A percentile compares a stretch with the other conserved stretches of the same genome.
Evolutionary conservation across 179 eudicot genomes (phyloP).

Genomic region (Vitellaria paradoxa): DNA sequence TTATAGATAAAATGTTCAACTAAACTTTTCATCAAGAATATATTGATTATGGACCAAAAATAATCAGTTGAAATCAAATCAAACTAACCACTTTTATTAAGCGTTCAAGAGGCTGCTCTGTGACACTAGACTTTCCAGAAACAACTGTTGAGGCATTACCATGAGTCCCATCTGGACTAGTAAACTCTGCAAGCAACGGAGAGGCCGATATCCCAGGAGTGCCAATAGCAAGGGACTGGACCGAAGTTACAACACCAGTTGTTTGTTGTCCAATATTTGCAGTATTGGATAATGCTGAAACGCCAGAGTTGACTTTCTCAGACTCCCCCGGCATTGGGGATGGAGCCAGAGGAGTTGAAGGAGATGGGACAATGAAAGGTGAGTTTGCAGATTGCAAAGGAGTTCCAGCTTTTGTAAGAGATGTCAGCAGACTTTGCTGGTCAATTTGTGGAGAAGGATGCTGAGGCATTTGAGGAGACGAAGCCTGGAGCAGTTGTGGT

Average conservation of each 20-base stretch:
- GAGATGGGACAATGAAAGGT: conserved; percentile 73
- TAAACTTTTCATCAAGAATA: neutral
- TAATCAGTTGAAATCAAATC: neutral
- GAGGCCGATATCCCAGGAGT: conserved; percentile 99
- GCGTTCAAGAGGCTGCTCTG: conserved; percentile 86
- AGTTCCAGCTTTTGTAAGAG: conserved; percentile 62
- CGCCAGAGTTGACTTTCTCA: conserved; percentile 60
- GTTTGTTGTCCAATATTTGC: conserved; percentile 52
- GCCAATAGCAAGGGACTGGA: conserved; percentile 89
- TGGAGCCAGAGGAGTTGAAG: conserved; percentile 79
- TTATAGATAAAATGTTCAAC: neutral
- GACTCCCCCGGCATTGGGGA: conserved; percentile 88
- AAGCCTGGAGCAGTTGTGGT: conserved; percentile 68
- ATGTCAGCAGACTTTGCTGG: conserved; percentile 58
- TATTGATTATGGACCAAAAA: conserved; percentile 4
- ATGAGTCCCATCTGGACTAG: conserved; percentile 68
- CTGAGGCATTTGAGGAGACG: conserved; percentile 74
- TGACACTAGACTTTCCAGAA: conserved; percentile 67
- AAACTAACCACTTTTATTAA: conserved; percentile 75
- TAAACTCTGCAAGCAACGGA: conserved; percentile 84
- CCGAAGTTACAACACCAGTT: conserved; percentile 41
- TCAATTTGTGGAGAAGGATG: conserved; percentile 92
- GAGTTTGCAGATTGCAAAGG: conserved; percentile 89
- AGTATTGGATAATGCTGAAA: conserved; percentile 62
- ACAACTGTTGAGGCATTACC: conserved; percentile 43